These are phyloP conservation scores for Phytophthora sp. DNA, from an alignment of 352 stramenopile genomes.

Conservation along the genomic window DNA sequence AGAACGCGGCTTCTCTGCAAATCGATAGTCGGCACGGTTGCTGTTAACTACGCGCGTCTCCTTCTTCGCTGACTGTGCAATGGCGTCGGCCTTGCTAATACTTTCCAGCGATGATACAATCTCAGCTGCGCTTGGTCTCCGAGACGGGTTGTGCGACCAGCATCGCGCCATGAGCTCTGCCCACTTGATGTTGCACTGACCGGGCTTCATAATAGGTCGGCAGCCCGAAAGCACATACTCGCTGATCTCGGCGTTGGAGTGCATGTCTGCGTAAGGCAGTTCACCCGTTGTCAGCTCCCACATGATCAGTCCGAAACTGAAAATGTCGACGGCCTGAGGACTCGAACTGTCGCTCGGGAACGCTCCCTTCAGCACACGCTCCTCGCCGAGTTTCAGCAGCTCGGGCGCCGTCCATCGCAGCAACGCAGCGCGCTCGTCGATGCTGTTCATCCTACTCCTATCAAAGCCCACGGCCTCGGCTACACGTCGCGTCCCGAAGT, in stretches of 20 bases:
- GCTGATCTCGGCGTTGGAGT: slow-evolving; percentile 75
- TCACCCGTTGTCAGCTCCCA: slow-evolving; percentile 89
- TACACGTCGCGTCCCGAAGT: slow-evolving; percentile 85
- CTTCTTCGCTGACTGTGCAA: slow-evolving; percentile 71
- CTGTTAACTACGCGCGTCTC: slow-evolving; percentile 75
- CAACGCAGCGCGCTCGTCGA: slow-evolving; percentile 61
- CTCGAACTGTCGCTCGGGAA: slow-evolving; percentile 51
- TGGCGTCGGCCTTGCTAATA: slow-evolving; percentile 74
- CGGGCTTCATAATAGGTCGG: slow-evolving; percentile 77
- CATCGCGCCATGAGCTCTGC: slow-evolving; percentile 84
- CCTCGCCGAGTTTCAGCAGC: slow-evolving; percentile 79
- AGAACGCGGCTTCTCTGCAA: slow-evolving; percentile 58
- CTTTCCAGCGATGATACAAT: slow-evolving; percentile 84
- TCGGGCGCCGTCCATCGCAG: slow-evolving; percentile 83
- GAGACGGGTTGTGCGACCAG: slow-evolving; percentile 79
- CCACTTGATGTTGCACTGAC: slow-evolving; percentile 85
- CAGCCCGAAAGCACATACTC: slow-evolving; percentile 78
- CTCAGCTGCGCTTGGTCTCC: slow-evolving; percentile 77
- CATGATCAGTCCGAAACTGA: slow-evolving; percentile 89
- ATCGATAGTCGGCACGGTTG: slow-evolving; percentile 84
- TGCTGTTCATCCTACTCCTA: slow-evolving; percentile 60
- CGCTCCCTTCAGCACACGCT: slow-evolving; percentile 67
- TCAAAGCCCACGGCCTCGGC: slow-evolving; percentile 82
- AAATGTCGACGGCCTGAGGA: slow-evolving; percentile 87
- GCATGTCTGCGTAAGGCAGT: slow-evolving; percentile 72